These are phyloP conservation scores for Suhomyces coccinellae DNA, from an alignment of 1,139 yeast genomes.

Conservation along the genomic window DNA sequence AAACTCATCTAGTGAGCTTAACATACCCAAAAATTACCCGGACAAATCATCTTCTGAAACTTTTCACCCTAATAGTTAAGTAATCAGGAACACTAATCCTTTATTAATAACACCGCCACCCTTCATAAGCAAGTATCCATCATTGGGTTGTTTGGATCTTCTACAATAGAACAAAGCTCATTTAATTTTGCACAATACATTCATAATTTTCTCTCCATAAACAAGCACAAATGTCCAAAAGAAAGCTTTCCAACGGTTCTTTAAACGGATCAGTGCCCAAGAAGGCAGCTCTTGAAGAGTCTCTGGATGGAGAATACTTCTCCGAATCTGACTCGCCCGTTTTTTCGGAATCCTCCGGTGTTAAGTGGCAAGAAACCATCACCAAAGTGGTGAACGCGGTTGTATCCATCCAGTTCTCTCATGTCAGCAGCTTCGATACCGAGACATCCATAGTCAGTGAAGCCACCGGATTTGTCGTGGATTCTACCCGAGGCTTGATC, in stretches of 20 bases:
- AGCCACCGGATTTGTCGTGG: conserved; percentile 96
- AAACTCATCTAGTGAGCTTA: no score
- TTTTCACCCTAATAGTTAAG: conserved; percentile 10
- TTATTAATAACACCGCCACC: background rate
- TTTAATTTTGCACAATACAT: background rate
- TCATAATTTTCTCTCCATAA: background rate
- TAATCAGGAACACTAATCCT: background rate
- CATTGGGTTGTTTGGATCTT: conserved; percentile 1
- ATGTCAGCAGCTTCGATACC: conserved; percentile 83
- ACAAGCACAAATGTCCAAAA: conserved; percentile 4
- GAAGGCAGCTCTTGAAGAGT: conserved; percentile 6
- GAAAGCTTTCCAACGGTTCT: conserved; percentile 12
- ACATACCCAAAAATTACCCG: conserved; percentile 5
- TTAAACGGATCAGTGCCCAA: conserved; percentile 8
- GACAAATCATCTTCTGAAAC: conserved; percentile 9
- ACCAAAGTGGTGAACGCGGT: conserved; percentile 81
- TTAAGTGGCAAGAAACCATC: conserved; percentile 75
- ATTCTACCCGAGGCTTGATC: conserved; percentile 74
- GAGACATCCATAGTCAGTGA: conserved; percentile 81
- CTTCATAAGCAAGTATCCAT: background rate
- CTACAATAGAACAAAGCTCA: background rate
- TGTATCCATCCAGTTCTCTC: conserved; percentile 86
- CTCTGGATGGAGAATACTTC: conserved; percentile 9
- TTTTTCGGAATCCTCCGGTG: conserved; percentile 7
- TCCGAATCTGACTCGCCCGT: conserved; percentile 2